These are phyloP conservation scores for Plasmopara viticola DNA, from an alignment of 352 stramenopile species.

Conservation along the genomic window DNA sequence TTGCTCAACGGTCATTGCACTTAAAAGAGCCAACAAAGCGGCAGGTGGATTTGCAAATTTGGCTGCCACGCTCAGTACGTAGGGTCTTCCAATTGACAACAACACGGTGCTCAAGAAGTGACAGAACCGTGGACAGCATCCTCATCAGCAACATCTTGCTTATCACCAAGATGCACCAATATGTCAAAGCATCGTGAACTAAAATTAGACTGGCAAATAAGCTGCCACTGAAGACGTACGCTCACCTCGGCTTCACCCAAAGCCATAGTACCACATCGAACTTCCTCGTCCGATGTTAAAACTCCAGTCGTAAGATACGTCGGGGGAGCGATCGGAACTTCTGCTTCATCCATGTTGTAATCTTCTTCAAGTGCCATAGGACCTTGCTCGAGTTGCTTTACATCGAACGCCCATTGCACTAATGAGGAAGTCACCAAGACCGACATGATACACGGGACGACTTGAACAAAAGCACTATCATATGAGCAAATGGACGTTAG, in stretches of 20 bases:
- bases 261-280: slow-evolving; percentile 1
- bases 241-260: slow-evolving; percentile 12
- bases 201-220: slow-evolving; percentile 38
- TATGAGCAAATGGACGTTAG: slow-evolving; percentile 24
- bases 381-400: slow-evolving; percentile 19
- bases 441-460: slow-evolving; percentile 21
- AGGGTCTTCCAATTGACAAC: slow-evolving; percentile 31
- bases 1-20: slow-evolving; percentile 37
- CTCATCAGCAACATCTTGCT: slow-evolving; percentile 1
- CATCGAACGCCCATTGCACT: slow-evolving; percentile 33
- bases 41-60: slow-evolving; percentile 39
- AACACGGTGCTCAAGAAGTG: slow-evolving; percentile 35
- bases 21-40: slow-evolving; percentile 46
- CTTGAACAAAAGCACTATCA: slow-evolving; percentile 17
- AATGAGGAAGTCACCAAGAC: slow-evolving; percentile 23
- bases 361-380: slow-evolving; percentile 13
- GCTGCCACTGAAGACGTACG: slow-evolving; percentile 39
- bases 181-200: slow-evolving; percentile 29
- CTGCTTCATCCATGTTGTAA: slow-evolving; percentile 23
- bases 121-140: slow-evolving; percentile 30
- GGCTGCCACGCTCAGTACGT: slow-evolving; percentile 40
- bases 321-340: slow-evolving; percentile 6
- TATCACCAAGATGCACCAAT: slow-evolving; percentile 11
- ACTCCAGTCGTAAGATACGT: slow-evolving; percentile 9
- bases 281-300: slow-evolving; percentile 16